Evolutionary conservation across 495 filamentous ascomycete species (phyloP), one percentile per base, ranked within the genome.

Genomic region (Haplographium delicatum): DNA sequence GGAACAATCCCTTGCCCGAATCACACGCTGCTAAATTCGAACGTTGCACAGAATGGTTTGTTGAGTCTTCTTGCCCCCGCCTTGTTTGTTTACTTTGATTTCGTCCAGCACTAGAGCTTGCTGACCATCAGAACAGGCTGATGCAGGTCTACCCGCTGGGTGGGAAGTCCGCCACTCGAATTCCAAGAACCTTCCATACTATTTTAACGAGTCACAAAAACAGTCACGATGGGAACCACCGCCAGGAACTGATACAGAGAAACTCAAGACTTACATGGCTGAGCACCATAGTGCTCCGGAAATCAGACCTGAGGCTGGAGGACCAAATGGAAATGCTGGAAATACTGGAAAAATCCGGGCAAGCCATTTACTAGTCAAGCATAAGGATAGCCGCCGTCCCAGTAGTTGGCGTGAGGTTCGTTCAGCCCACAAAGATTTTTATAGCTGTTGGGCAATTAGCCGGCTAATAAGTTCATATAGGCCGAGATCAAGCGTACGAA

Each of bases 121-220:
- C 53, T 50, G 35, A 47, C 47, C 6, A 35, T 35, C n/a, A 20
- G 16, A 25, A 40, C 49, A 83, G 76, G 67, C 74, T 57, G 85
- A 89, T 35, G 83, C 86, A 57, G 93, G 93, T 62, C 81, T 98
- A 46, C 93, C 93, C 37, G 62, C 78, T 4, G 76, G 81, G 63
- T 96, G 93, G 93, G 90, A 95, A 69, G 88, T 97, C 62, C 88
- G 90, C 59, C 88, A 91, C 70, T 94, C 87, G 65, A 91, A 95
- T 71, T 91, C 88, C 66, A 97, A 95, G 72, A 94, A 93, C 68
- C 86, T 97, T 13, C 93, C 93, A 28, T 98, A 98, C 73, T 98
- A 96, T 71, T 97, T 95, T 84, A 93, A 95, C 69, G 67, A 84
- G 22, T 65, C 65, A 23, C 86, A 86, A 40, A 89, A 87, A 61